Percentiles rank a stretch among this genome's conserved stretches.
Evolutionary conservation across 2,329 filamentous ascomycete genomes (phyloP).

Genomic region (Fusarium cicatricum): DNA sequence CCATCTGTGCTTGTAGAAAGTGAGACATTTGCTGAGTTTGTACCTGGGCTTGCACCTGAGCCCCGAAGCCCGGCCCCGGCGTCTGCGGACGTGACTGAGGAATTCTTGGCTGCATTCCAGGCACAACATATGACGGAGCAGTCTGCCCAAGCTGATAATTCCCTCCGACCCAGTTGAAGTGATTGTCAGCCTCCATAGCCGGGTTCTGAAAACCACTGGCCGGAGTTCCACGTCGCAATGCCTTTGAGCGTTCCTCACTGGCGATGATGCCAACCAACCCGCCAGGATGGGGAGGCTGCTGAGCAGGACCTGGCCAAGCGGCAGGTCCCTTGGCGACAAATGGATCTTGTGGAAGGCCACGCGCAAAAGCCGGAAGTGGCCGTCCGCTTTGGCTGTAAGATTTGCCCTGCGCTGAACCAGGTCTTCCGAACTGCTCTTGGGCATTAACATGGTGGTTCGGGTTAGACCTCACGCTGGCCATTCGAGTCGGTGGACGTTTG

Average conservation of each 20-base stretch:
- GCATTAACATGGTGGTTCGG: neutral
- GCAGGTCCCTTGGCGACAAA: neutral
- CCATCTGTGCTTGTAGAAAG: slow-evolving; percentile 15
- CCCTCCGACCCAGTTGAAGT: slow-evolving; percentile 6
- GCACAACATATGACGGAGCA: neutral
- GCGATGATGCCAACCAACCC: slow-evolving; percentile 27
- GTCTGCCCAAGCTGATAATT: neutral
- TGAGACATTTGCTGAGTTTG: slow-evolving; percentile 1
- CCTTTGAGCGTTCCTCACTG: slow-evolving; percentile 23
- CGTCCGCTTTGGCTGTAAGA: neutral
- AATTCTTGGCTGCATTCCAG: neutral
- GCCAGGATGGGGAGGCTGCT: slow-evolving; percentile 11
- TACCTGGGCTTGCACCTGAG: neutral
- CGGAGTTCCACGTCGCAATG: slow-evolving; percentile 10
- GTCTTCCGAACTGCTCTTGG: neutral
- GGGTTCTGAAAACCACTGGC: slow-evolving; percentile 24
- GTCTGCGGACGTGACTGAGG: neutral
- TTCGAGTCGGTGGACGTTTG: slow-evolving; percentile 3
- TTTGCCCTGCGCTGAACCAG: neutral
- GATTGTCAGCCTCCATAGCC: slow-evolving; percentile 12
- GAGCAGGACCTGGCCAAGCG: slow-evolving; percentile 12
- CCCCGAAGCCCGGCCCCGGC: no score
- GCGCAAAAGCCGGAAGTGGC: slow-evolving; percentile 1
- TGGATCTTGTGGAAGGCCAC: slow-evolving; percentile 5
- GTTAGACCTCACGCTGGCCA: slow-evolving; percentile 23